Base-by-base conservation (phyloP, 129 eudicot species). In the Apium graveolens region DNA sequence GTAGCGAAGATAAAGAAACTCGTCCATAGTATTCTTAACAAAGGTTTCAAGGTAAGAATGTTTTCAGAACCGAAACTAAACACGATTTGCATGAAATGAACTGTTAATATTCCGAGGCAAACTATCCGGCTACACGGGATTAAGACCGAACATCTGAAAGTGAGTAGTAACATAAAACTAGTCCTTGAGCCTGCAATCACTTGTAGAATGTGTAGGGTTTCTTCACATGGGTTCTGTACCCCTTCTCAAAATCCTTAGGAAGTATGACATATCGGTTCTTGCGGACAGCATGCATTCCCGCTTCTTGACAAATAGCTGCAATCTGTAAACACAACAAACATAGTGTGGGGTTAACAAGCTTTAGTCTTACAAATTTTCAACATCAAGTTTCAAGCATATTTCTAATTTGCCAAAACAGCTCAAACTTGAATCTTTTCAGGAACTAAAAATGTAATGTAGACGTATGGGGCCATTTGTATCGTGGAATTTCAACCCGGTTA, bases 201-300 rank as follows among this genome's bases (percentile, higher is more conserved):
- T 90, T 93, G 91, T 90, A 89, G 78, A 93, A 90, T 16, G 94
- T 93, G 88, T 93, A 91, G 5, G 91, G 92, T 81, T 91, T 93
- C 89, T 93, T 93, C 21, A 89, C 92, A 72, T 89, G 89, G 78
- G 90, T 78, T 76, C 95, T 80, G 81, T 87, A 93, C 17, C 97
- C 93, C 85, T 93, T 93, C 86, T 93, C 97, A 18, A 93, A 93
- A 81, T 93, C 96, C 82, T 91, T 93, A 7, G 97, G 98, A 18
- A 93, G 92, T 70, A 93, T 89, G 42, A 89, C 96, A 70, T 91
- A 93, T 29, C 96, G 87, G 81, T 91, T 93, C 88, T 93, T 93
- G 29, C 98, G 89, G 46, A 91, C 95, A 20, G 97, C 98, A 60
- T 86, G 98, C 97, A 93, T 91, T 72, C 97, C 93, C 21, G 98